Evolutionary conservation across 345 rosid genomes (phyloP).

Genomic region (Adansonia digitata): DNA sequence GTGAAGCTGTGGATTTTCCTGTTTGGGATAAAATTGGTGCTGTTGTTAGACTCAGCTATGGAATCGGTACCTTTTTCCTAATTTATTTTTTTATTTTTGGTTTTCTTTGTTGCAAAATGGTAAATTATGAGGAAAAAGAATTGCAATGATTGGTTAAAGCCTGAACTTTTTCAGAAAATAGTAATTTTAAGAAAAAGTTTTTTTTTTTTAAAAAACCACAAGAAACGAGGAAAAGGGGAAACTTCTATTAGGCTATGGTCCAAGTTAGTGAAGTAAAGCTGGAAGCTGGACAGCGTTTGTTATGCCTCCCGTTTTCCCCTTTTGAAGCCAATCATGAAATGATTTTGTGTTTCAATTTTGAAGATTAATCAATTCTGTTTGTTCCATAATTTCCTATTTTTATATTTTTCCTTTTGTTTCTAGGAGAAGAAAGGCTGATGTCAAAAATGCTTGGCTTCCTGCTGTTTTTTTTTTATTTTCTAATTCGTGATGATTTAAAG

Average conservation of each 20-base stretch:
- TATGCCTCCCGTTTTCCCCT: too few species aligned
- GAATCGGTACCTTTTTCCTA: constrained; percentile 57
- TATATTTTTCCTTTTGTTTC: too few species aligned
- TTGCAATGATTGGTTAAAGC: constrained; percentile 1
- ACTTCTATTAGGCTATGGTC: background rate
- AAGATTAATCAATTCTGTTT: background rate
- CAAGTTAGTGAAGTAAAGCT: background rate
- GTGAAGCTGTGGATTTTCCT: constrained; percentile 69
- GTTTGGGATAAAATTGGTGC: constrained; percentile 95
- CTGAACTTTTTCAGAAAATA: background rate
- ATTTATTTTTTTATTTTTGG: background rate
- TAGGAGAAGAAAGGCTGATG: too few species aligned
- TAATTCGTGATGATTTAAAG: background rate
- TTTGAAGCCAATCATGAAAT: background rate
- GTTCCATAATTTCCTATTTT: too few species aligned
- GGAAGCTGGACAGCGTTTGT: too few species aligned
- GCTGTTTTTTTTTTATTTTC: too few species aligned
- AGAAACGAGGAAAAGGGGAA: background rate
- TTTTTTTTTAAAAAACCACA: background rate
- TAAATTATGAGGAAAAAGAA: background rate
- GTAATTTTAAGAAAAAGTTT: background rate
- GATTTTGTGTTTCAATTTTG: background rate
- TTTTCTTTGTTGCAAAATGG: background rate
- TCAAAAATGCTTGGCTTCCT: too few species aligned
- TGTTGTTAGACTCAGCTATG: constrained; percentile 75